Percentiles rank a stretch among this genome's conserved stretches.
These are phyloP conservation scores for Saccharomycopsis sp. DNA, from an alignment of 805 yeast species.

Conservation along the genomic window DNA sequence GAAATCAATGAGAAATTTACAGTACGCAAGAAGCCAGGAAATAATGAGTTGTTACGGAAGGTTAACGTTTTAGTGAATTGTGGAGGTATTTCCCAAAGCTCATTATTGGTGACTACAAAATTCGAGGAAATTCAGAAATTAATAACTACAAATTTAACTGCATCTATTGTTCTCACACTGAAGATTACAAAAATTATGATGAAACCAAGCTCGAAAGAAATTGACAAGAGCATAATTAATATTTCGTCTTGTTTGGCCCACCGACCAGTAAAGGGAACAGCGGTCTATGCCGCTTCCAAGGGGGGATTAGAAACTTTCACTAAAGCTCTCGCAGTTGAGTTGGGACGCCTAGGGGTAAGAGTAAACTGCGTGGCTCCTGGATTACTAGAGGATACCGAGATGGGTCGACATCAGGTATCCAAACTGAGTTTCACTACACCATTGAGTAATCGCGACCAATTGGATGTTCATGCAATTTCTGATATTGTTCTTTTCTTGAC, in stretches of 20 bases:
- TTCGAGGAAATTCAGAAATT: slow-evolving; percentile 37
- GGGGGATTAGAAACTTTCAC: slow-evolving; percentile 65
- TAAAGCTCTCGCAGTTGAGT: slow-evolving; percentile 49
- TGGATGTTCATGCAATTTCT: slow-evolving; percentile 5
- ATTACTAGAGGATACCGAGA: slow-evolving; percentile 55
- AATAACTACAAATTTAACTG: slow-evolving; percentile 48
- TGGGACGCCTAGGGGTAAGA: slow-evolving; percentile 44
- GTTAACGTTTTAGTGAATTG: slow-evolving; percentile 29
- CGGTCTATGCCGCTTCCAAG: slow-evolving; percentile 64
- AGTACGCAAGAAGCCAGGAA: background rate
- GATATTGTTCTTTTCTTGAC: slow-evolving; percentile 24
- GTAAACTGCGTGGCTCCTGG: slow-evolving; percentile 70
- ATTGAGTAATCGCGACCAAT: background rate
- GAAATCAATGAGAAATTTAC: slow-evolving; percentile 20
- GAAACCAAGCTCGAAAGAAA: slow-evolving; percentile 24
- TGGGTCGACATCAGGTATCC: slow-evolving; percentile 34
- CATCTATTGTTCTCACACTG: slow-evolving; percentile 56
- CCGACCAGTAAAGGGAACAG: slow-evolving; percentile 44
- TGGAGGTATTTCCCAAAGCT: slow-evolving; percentile 59
- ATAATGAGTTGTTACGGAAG: slow-evolving; percentile 12
- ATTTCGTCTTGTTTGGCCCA: slow-evolving; percentile 58
- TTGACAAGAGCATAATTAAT: slow-evolving; percentile 38
- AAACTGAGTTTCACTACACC: background rate
- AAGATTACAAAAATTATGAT: slow-evolving; percentile 47
- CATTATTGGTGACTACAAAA: slow-evolving; percentile 40